Evolutionary conservation across 192 early-diverging fungal species (phyloP), one percentile per base, ranked within the genome.

Genomic region (Backusella sp.): DNA sequence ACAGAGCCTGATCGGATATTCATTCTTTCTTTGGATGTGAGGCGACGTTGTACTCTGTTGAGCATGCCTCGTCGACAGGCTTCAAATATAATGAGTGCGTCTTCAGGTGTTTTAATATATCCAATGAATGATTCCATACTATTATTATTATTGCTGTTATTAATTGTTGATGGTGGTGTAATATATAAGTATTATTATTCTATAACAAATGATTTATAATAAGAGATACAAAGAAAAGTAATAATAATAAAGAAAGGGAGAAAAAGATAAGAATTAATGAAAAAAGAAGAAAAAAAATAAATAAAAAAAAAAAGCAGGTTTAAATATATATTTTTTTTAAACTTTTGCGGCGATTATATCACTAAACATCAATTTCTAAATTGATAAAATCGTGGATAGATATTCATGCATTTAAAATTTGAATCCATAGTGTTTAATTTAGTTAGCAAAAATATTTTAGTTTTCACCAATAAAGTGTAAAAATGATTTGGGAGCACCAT

Each of bases 71-170:
- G 73, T n/a, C 94, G 92, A 66, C 94, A 96, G 6, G 95, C 95
- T 84, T 97, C 95, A 80, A 97, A 96, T 70, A 97, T 80, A 30
- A 94, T 83, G 37, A 97, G 84, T 1, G 95, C 96, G 69, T 97
- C 96, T 73, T 95, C 91, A 59, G 93, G 89, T 12, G 94, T 90
- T 83, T 94, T 92, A 69, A 97, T 90, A 76, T 91, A 90, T 70
- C 94, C 96, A 84, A 89, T 90, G 77, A 92, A 96, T 53, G 93
- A 93, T 81, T 94, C 93, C 92, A 94, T 92, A 3, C 56, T 32
- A 7, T 39, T 21, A 36, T 41, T 34, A 46, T 41, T 41, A 3
- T 21, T 36, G 12, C 15, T 42, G 0, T 41, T 23, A 37, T 70
- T n/a, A 70, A 19, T 39, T n/a, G 21, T 1, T 56, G 19, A 9